Evolutionary conservation across 495 filamentous ascomycete genomes (phyloP).

Genomic region (Aspergillus campestris): DNA sequence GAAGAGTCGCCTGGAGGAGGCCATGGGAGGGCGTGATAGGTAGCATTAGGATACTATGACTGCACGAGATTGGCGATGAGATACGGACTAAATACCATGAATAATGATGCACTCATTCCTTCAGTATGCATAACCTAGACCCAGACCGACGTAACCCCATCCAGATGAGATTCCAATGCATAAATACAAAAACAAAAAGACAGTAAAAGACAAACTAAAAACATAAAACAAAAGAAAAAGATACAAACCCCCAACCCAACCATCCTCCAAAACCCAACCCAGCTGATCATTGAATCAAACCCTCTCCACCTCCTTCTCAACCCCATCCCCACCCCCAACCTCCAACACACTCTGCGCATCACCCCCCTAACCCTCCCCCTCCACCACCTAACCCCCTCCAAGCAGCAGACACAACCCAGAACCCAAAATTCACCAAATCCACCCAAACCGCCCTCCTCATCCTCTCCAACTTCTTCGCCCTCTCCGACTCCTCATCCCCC

Average conservation of each 20-base stretch:
- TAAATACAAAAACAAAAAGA: background rate
- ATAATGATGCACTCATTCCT: too few species aligned
- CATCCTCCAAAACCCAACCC: too few species aligned
- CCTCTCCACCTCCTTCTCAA: conserved; percentile 10
- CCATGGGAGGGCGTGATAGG: background rate
- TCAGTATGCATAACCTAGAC: too few species aligned
- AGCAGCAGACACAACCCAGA: conserved; percentile 58
- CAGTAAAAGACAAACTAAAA: background rate
- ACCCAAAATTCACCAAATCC: conserved; percentile 59
- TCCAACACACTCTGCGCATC: background rate
- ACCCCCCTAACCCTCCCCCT: conserved; percentile 11
- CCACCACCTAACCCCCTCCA: conserved; percentile 34
- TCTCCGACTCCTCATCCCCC: conserved; percentile 46
- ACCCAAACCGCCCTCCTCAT: conserved; percentile 89
- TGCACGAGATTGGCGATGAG: too few species aligned
- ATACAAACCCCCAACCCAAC: background rate
- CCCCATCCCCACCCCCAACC: background rate
- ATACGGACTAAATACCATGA: too few species aligned
- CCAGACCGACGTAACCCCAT: too few species aligned
- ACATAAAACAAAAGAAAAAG: background rate
- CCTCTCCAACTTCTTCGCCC: conserved; percentile 42
- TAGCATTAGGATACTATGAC: too few species aligned
- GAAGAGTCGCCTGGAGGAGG: conserved; percentile 4
- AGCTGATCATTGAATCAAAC: too few species aligned
- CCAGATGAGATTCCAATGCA: too few species aligned